Evolutionary conservation across 257 asterid species (phyloP), one percentile per base, ranked within the genome.

Genomic region (Ligustrum vulgare): DNA sequence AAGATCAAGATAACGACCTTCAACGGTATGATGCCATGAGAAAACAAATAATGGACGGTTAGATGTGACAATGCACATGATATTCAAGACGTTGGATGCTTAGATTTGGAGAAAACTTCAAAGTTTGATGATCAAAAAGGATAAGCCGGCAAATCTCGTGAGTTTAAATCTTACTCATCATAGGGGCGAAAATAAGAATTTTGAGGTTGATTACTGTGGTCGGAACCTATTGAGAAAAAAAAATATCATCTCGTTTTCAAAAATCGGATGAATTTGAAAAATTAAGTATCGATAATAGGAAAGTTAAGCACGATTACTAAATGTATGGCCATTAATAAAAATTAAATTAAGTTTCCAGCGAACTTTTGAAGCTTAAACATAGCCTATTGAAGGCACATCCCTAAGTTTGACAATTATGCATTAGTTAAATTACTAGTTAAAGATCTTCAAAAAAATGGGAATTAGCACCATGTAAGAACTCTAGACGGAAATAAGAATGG

Each of bases 1-100:
- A 60, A 60, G 67, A 22, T 60, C 67, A 23, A 60, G 67, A 60
- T 22, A 60, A 60, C 67, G 67, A 60, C 67, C 67, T 10, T 60
- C 67, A 60, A 60, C 67, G 67, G 67, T 10, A 22, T 1, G 67
- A 23, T 23, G 31, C 64, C 20, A 7, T 56, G 12, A 54, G 31
- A 56, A 56, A 22, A 60, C 67, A 25, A 60, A 60, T 23, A 8
- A 60, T 60, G 18, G 66, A 60, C 66, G 66, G 34, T 25, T 22
- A 60, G 67, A 23, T 60, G 67, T 23, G 67, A 60, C 67, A 18
- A 4, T 22, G 35, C 67, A 60, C 67, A 25, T 23, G 67, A 34
- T 23, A 60, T 25, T 56, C 11, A 56, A 56, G 64, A 56, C 64
- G 31, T 56, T 8, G 64, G 64, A 56, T 51, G 28, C 3, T 51